Evolutionary conservation across 768 basidiomycete species (phyloP).

Genomic region (Panus rudis): DNA sequence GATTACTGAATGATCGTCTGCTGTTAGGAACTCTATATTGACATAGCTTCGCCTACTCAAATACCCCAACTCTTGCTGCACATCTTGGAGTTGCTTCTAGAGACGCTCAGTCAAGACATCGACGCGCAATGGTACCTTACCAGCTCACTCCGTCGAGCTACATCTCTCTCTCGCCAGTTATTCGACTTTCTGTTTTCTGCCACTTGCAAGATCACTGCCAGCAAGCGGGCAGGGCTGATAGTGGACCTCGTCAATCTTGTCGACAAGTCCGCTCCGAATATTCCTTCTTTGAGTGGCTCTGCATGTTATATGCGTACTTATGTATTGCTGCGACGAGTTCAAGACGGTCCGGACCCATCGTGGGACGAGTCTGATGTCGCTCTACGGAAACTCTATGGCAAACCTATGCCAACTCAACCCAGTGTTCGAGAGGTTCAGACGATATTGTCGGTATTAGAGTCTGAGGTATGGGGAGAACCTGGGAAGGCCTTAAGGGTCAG

Average conservation of each 20-base stretch:
- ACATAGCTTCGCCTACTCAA: no score
- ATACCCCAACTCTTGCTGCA: no score
- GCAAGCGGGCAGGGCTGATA: slow-evolving; percentile 32
- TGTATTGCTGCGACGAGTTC: slow-evolving; percentile 38
- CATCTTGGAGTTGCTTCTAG: no score
- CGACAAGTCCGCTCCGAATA: background rate
- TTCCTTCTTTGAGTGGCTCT: slow-evolving; percentile 2
- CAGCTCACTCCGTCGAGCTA: slow-evolving; percentile 38
- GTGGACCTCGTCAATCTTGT: slow-evolving; percentile 29
- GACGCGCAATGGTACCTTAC: slow-evolving; percentile 40
- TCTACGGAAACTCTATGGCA: slow-evolving; percentile 22
- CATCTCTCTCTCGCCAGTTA: slow-evolving; percentile 32
- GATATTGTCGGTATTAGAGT: slow-evolving; percentile 32
- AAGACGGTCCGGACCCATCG: slow-evolving; percentile 31
- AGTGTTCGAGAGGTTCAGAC: slow-evolving; percentile 12
- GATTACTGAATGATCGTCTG: no score
- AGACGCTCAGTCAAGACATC: background rate
- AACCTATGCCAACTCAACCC: no score
- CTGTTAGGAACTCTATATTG: no score
- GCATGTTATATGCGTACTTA: slow-evolving; percentile 9
- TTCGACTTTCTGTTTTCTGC: slow-evolving; percentile 39
- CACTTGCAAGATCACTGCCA: slow-evolving; percentile 27
- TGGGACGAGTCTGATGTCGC: slow-evolving; percentile 26
- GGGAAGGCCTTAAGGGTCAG: slow-evolving; percentile 12
- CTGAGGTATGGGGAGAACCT: slow-evolving; percentile 31